A percentile compares a stretch with the other conserved stretches of the same genome.
Evolutionary conservation across 192 early-diverging fungal species (phyloP).

Genomic region (Kappamyces sp.): DNA sequence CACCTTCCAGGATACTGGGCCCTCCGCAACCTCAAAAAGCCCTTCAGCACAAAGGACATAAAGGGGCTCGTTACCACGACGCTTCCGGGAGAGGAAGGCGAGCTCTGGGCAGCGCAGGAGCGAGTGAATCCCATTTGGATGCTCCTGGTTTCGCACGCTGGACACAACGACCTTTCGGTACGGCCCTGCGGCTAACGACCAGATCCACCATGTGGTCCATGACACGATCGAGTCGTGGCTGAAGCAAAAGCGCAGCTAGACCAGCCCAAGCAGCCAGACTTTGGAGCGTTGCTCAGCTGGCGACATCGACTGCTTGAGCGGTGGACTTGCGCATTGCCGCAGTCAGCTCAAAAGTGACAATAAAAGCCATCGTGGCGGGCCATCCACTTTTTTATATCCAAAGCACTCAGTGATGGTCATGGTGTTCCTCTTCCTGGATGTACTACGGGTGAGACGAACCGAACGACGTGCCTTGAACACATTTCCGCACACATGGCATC

Average conservation of each 20-base stretch:
- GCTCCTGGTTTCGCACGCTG: conserved; percentile 29
- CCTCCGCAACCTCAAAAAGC: background rate
- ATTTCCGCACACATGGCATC: conserved; percentile 92
- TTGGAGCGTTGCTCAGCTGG: too few relatives aligned
- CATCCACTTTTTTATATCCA: too few relatives aligned
- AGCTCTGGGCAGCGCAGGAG: background rate
- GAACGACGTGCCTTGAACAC: conserved; percentile 10
- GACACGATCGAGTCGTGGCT: conserved; percentile 25
- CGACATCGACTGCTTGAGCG: too few relatives aligned
- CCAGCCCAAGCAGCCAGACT: too few relatives aligned
- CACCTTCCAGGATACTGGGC: background rate
- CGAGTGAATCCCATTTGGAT: conserved; percentile 19
- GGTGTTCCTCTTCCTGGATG: too few relatives aligned
- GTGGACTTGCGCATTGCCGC: too few relatives aligned
- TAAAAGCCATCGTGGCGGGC: too few relatives aligned
- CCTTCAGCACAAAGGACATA: conserved; percentile 2
- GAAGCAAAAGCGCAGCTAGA: too few relatives aligned
- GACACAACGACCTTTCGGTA: conserved; percentile 29
- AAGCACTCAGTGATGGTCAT: too few relatives aligned
- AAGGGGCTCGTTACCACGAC: background rate
- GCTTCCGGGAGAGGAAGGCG: conserved; percentile 4
- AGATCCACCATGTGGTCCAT: conserved; percentile 24
- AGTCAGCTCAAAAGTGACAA: too few relatives aligned
- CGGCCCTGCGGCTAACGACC: too few relatives aligned
- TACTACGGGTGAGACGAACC: too few relatives aligned